phyloP scores from a whole-genome alignment of 176 grass and related monocot species.

The Hyparrhenia diplandra region DNA sequence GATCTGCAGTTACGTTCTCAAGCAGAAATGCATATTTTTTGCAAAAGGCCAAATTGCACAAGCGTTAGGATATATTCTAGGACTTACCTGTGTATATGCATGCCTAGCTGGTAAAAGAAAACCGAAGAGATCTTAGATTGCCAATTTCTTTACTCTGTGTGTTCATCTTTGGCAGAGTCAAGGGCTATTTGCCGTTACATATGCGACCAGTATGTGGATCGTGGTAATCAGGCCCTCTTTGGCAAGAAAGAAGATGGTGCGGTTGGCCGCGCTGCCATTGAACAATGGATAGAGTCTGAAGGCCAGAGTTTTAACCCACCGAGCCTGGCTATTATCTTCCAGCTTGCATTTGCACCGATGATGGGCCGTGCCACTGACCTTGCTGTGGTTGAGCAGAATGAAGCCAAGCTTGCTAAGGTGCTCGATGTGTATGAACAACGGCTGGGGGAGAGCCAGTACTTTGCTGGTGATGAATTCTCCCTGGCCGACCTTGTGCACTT shows the following conservation, averaged over 20 bases:
- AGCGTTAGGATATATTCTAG: not conserved
- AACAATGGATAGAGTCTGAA: constrained; percentile 90
- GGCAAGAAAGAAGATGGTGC: constrained; percentile 59
- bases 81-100: not conserved
- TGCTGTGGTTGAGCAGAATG: constrained; percentile 54
- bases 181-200: constrained; percentile 89
- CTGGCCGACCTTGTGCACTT: constrained; percentile 78
- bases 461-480: constrained; percentile 75
- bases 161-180: constrained; percentile 58
- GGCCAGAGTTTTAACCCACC: constrained; percentile 75
- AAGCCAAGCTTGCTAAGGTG: constrained; percentile 75
- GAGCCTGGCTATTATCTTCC: constrained; percentile 66
- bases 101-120: not conserved
- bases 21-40: not conserved
- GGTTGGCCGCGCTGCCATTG: constrained; percentile 52
- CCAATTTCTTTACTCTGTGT: constrained; percentile 8
- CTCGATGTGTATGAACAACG: constrained; percentile 71
- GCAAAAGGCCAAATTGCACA: not conserved
- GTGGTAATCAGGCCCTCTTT: constrained; percentile 53
- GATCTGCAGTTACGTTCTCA: not conserved
- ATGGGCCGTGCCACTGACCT: constrained; percentile 64
- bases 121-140: not conserved
- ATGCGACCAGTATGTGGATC: constrained; percentile 62
- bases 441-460: constrained; percentile 58
- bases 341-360: constrained; percentile 63